Conservation (phyloP, 2,329 filamentous ascomycete species). For the Purpureocillium lavendulum region DNA sequence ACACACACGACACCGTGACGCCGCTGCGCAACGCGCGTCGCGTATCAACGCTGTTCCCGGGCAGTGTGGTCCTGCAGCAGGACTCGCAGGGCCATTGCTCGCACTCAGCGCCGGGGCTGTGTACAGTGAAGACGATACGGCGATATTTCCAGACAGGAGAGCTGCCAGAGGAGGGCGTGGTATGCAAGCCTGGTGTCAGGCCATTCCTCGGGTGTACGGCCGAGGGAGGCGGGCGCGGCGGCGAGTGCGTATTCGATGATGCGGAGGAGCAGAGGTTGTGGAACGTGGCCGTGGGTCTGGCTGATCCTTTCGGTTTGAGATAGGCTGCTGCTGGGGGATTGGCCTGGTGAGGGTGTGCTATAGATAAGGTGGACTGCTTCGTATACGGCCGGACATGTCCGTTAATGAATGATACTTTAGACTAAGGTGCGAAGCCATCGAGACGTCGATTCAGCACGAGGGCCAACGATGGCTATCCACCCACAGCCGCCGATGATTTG, state of each 20-base stretch:
- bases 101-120: slow-evolving; percentile 5
- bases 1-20: slow-evolving; percentile 29
- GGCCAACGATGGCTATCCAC: no score
- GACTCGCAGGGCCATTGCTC: slow-evolving; percentile 13
- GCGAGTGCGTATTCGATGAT: slow-evolving; percentile 3
- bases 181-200: slow-evolving; percentile 8
- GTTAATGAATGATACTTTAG: no score
- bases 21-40: slow-evolving; percentile 26
- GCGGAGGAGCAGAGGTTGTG: slow-evolving; percentile 4
- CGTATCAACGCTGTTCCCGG: slow-evolving; percentile 10
- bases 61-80: slow-evolving; percentile 13
- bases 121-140: slow-evolving; percentile 8
- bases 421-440: no score
- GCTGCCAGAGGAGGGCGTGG: slow-evolving; percentile 8
- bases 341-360: no score
- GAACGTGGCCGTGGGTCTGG: slow-evolving; percentile 2
- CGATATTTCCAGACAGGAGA: slow-evolving; percentile 12
- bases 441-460: no score
- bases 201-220: slow-evolving; percentile 4
- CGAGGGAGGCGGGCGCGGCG: background rate
- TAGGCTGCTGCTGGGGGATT: no score
- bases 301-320: slow-evolving; percentile 3
- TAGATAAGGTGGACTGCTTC: no score
- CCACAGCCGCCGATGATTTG: no score
- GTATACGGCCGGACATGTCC: no score